Evolutionary conservation across 1,284 basidiomycete species (phyloP).

Genomic region (Trichosporon sp.): DNA sequence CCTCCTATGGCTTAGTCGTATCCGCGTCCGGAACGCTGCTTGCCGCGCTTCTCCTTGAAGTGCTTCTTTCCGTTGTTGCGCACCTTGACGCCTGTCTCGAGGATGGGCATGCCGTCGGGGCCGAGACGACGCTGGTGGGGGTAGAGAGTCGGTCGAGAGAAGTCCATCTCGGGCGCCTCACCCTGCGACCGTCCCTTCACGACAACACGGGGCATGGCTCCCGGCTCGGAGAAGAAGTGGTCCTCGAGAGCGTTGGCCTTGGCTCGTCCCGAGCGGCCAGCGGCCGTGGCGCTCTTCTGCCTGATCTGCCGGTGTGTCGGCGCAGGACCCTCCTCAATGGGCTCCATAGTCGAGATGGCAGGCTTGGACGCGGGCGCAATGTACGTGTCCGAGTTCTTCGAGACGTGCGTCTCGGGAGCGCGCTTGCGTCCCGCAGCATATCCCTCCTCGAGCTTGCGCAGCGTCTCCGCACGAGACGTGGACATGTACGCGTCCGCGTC

Average conservation of each 20-base stretch:
- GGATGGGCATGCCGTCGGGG: constrained; percentile 63
- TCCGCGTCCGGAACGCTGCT: constrained; percentile 83
- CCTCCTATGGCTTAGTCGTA: constrained; percentile 57
- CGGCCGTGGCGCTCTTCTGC: constrained; percentile 40
- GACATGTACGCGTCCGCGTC: constrained; percentile 71
- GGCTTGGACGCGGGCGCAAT: constrained; percentile 47
- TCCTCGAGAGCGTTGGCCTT: constrained; percentile 69
- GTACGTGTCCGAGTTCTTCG: constrained; percentile 75
- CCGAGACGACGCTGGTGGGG: constrained; percentile 75
- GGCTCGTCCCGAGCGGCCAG: constrained; percentile 35
- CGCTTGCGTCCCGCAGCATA: constrained; percentile 60
- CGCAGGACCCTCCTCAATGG: background rate
- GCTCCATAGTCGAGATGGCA: background rate
- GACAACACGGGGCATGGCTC: constrained; percentile 58
- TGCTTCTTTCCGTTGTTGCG: constrained; percentile 71
- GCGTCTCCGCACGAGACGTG: constrained; percentile 60
- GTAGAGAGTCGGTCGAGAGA: constrained; percentile 60
- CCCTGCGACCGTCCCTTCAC: constrained; percentile 56
- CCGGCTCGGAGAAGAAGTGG: constrained; percentile 68
- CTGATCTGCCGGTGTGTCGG: constrained; percentile 22
- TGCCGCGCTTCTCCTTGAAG: constrained; percentile 78
- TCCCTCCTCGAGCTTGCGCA: constrained; percentile 54
- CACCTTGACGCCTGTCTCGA: constrained; percentile 49
- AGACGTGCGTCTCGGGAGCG: constrained; percentile 76
- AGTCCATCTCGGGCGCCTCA: constrained; percentile 41